Conservation (phyloP, 108 stramenopile species). For the Nannochloropsis oceanica region DNA sequence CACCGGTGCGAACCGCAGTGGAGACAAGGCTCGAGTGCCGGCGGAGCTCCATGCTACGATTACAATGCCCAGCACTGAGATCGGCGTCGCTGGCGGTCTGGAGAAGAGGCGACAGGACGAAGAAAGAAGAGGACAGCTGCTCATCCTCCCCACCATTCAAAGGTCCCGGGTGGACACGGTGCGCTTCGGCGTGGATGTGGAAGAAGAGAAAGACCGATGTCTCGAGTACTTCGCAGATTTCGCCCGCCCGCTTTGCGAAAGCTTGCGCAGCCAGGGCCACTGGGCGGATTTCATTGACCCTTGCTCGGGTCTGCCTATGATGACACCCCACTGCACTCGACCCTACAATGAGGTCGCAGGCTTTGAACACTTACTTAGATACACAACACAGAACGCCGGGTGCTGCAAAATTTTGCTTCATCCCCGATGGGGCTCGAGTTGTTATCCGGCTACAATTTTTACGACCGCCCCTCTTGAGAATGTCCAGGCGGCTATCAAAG, state of each 20-base stretch:
- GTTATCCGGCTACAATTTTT: constrained; percentile 91
- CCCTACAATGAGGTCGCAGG: background rate
- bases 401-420: constrained; percentile 91
- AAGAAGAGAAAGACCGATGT: constrained; percentile 34
- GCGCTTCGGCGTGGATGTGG: constrained; percentile 20
- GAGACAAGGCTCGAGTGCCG: no score
- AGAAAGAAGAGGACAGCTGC: constrained; percentile 6
- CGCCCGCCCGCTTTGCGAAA: constrained; percentile 6
- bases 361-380: background rate
- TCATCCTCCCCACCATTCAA: constrained; percentile 22
- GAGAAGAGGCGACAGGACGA: no score
- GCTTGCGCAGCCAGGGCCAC: constrained; percentile 7
- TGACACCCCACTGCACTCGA: constrained; percentile 35
- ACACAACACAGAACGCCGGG: constrained; percentile 44
- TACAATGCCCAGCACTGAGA: no score
- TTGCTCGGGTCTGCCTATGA: constrained; percentile 86
- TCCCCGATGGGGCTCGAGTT: constrained; percentile 77
- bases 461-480: constrained; percentile 27
- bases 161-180: constrained; percentile 20
- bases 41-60: no score
- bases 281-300: constrained; percentile 89
- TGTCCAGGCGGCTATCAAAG: background rate
- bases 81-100: no score
- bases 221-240: constrained; percentile 25
- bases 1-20: no score